A percentile compares a stretch with the other conserved stretches of the same genome.
These are phyloP conservation scores for Fusarium dlaminii DNA, from an alignment of 2,329 filamentous ascomycete genomes.

Conservation along the genomic window DNA sequence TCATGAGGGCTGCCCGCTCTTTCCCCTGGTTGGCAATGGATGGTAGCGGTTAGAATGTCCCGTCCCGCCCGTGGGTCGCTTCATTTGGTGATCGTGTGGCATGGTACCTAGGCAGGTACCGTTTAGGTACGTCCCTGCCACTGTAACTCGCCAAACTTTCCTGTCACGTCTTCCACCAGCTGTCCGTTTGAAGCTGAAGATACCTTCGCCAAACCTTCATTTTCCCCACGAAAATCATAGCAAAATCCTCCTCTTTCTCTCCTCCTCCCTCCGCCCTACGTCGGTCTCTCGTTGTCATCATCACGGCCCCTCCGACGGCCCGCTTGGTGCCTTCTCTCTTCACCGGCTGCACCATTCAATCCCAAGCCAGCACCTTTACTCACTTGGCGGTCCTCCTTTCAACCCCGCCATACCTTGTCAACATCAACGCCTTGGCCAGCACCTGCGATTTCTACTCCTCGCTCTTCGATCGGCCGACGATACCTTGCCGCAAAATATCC, in stretches of 20 bases:
- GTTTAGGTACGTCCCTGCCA: constrained; percentile 22
- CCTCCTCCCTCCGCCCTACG: not conserved
- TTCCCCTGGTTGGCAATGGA: constrained; percentile 15
- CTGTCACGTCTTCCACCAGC: constrained; percentile 30
- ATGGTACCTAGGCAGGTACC: constrained; percentile 30
- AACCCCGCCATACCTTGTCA: constrained; percentile 40
- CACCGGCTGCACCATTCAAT: constrained; percentile 28
- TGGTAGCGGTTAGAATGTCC: constrained; percentile 20
- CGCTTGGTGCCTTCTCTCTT: constrained; percentile 17
- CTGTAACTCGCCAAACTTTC: constrained; percentile 37
- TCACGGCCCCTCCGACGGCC: constrained; percentile 10
- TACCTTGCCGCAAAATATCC: constrained; percentile 8
- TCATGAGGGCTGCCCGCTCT: constrained; percentile 16
- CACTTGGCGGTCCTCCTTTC: constrained; percentile 30
- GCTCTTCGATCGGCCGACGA: constrained; percentile 33
- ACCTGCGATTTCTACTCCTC: constrained; percentile 23
- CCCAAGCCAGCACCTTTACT: constrained; percentile 15
- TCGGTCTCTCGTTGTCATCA: not conserved
- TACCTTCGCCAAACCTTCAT: constrained; percentile 17
- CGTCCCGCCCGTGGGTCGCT: constrained; percentile 12
- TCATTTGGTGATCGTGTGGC: constrained; percentile 5
- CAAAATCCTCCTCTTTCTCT: constrained; percentile 2
- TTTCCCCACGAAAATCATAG: constrained; percentile 4
- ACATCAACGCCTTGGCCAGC: constrained; percentile 29
- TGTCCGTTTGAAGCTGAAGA: constrained; percentile 31